Evolutionary conservation across 148 eudicot genomes (phyloP), one percentile per base, ranked within the genome.

Genomic region (Fallopia convolvulus): DNA sequence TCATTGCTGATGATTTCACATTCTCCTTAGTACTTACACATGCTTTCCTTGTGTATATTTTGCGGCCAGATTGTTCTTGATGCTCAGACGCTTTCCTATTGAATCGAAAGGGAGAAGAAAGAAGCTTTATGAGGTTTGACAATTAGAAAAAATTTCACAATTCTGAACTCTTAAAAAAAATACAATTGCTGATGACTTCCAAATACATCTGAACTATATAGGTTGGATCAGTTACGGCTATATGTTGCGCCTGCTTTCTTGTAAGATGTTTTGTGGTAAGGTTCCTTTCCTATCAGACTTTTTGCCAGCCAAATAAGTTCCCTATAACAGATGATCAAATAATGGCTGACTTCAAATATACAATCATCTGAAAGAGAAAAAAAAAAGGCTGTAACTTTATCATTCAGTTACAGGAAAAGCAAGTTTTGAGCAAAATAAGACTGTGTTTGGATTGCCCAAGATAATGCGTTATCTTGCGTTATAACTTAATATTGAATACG

Each of bases 201-300:
- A 68, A 68, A 68, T 68, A 17, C 44, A 2, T 6, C 46, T 26
- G 46, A 33, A 68, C 77, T 72, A 75, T 78, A 70, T 92, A 94
- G 98, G 98, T 94, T 81, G 97, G 98, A 78, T 92, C 95, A 81
- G 93, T 94, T 58, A 91, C 97, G 26, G 90, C 85, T 74, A 83
- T 90, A 83, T 94, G 97, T 80, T 90, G 86, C 88, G 77, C 86
- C 79, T 90, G 93, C 83, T 92, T 94, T 78, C 89, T 90, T 53
- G 73, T 94, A 73, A 86, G 98, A 84, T 94, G 92, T 81, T 82
- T 86, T 78, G 88, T 88, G 90, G 98, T 92, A 86, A 87, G 93
- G 93, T 48, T 81, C 78, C 80, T 32, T 18, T 78, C 21, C 60
- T 53, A 68, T 6, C 12, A 63, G 12, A 32, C 65, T n/a, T 21